These are phyloP conservation scores for Cryphonectria radicalis DNA, from an alignment of 2,329 filamentous ascomycete genomes.

Conservation along the genomic window DNA sequence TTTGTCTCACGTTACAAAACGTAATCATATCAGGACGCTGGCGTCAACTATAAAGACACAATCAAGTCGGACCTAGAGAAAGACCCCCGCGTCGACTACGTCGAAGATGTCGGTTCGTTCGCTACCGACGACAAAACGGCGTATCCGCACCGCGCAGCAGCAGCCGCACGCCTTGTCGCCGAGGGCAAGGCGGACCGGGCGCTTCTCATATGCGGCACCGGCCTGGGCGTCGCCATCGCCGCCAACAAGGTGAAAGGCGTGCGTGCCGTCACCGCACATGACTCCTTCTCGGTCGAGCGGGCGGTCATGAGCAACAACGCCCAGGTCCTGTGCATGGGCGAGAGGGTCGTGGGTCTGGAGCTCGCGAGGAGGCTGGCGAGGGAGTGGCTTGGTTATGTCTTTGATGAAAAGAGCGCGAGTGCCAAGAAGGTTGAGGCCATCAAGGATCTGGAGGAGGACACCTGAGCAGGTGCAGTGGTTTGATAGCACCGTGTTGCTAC, in stretches of 20 bases:
- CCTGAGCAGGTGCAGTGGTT: neutral
- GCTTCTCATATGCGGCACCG: constrained; percentile 83
- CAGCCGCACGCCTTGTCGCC: constrained; percentile 67
- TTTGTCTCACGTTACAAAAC: neutral
- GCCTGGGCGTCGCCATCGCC: constrained; percentile 83
- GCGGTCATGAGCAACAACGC: constrained; percentile 83
- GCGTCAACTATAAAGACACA: constrained; percentile 76
- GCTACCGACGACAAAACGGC: constrained; percentile 73
- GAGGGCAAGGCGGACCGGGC: constrained; percentile 74
- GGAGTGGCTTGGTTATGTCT: constrained; percentile 85
- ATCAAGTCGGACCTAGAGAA: constrained; percentile 74
- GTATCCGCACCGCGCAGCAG: constrained; percentile 79
- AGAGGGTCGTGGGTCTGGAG: constrained; percentile 82
- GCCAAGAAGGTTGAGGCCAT: constrained; percentile 55
- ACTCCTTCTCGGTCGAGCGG: constrained; percentile 82
- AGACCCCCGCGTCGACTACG: constrained; percentile 66
- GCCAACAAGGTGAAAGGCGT: constrained; percentile 88
- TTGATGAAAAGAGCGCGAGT: constrained; percentile 66
- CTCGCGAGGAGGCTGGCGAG: constrained; percentile 75
- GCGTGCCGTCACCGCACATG: constrained; percentile 86
- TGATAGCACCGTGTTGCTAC: neutral
- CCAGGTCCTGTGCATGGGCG: constrained; percentile 85
- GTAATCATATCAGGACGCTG: constrained; percentile 62
- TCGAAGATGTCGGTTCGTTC: constrained; percentile 76
- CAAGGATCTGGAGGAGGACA: constrained; percentile 36